A percentile compares a stretch with the other conserved stretches of the same genome.
phyloP scores from a whole-genome alignment of 2,329 filamentous ascomycete genomes.

The Monosporascus sp. region DNA sequence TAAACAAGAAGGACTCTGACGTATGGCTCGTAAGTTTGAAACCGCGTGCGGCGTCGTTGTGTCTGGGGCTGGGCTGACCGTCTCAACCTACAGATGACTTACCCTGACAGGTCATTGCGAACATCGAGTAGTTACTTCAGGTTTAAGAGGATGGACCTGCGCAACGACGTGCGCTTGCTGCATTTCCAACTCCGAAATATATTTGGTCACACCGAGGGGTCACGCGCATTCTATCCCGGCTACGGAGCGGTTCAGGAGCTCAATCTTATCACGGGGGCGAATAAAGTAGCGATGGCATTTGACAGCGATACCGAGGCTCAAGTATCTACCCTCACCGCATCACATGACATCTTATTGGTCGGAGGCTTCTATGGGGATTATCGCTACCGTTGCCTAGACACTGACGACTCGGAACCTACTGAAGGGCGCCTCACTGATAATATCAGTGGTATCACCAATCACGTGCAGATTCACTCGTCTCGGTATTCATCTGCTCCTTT shows the following conservation, averaged over 20 bases:
- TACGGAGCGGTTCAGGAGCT: constrained; percentile 43
- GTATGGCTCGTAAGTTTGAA: constrained; percentile 39
- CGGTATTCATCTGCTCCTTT: constrained; percentile 46
- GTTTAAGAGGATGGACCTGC: constrained; percentile 53
- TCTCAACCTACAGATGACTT: constrained; percentile 3
- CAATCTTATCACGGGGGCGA: constrained; percentile 43
- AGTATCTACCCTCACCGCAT: constrained; percentile 47
- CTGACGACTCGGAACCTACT: constrained; percentile 29
- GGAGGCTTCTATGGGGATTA: constrained; percentile 56
- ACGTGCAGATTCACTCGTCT: constrained; percentile 52
- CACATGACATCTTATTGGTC: constrained; percentile 50
- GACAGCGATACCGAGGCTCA: constrained; percentile 33
- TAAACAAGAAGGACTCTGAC: constrained; percentile 45
- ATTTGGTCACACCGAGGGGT: constrained; percentile 50
- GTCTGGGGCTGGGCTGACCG: background rate
- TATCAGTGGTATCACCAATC: constrained; percentile 57
- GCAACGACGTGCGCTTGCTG: constrained; percentile 47
- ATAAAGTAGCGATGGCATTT: constrained; percentile 40
- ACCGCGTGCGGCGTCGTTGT: background rate
- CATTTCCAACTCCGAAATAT: constrained; percentile 64
- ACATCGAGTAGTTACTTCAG: constrained; percentile 47
- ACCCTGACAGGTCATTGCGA: constrained; percentile 30
- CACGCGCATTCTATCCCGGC: constrained; percentile 52
- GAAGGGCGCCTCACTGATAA: constrained; percentile 44
- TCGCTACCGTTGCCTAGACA: constrained; percentile 40